Evolutionary conservation across 2,329 filamentous ascomycete genomes (phyloP).

Genomic region (Aspergillus novoparasiticus): DNA sequence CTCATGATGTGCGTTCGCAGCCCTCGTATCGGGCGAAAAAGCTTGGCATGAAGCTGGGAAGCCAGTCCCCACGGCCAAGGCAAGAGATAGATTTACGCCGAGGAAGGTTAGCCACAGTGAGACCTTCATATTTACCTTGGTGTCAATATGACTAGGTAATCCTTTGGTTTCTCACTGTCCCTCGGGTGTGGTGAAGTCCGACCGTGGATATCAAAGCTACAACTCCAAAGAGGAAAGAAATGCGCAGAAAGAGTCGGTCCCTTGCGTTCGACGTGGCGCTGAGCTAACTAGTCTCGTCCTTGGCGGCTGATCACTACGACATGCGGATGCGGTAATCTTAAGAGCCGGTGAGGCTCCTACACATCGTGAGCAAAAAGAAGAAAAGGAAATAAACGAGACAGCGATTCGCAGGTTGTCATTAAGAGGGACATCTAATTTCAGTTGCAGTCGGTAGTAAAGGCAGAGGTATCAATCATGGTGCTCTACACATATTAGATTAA

Average conservation of each 20-base stretch:
- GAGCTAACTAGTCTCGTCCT: neutral
- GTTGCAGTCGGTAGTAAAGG: too few species aligned
- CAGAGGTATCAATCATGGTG: too few species aligned
- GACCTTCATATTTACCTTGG: conserved; percentile 1
- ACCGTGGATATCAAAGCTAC: neutral
- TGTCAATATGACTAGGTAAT: neutral
- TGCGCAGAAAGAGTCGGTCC: neutral
- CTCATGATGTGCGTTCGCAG: neutral
- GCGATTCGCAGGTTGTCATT: too few species aligned
- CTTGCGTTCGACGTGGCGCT: neutral
- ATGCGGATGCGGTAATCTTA: too few species aligned
- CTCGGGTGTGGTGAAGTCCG: neutral
- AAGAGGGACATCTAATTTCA: too few species aligned
- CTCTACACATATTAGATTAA: too few species aligned
- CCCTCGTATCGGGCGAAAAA: neutral
- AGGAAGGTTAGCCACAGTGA: neutral
- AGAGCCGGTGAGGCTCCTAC: too few species aligned
- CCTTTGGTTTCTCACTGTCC: neutral
- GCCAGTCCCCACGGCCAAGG: too few species aligned
- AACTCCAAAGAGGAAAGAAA: neutral
- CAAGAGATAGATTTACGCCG: neutral
- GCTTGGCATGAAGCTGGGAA: neutral
- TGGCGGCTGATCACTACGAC: neutral
- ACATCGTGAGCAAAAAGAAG: too few species aligned
- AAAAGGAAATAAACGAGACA: too few species aligned